These are phyloP conservation scores for Phyllosticta citriasiana DNA, from an alignment of 2,329 filamentous ascomycete genomes.

Conservation along the genomic window DNA sequence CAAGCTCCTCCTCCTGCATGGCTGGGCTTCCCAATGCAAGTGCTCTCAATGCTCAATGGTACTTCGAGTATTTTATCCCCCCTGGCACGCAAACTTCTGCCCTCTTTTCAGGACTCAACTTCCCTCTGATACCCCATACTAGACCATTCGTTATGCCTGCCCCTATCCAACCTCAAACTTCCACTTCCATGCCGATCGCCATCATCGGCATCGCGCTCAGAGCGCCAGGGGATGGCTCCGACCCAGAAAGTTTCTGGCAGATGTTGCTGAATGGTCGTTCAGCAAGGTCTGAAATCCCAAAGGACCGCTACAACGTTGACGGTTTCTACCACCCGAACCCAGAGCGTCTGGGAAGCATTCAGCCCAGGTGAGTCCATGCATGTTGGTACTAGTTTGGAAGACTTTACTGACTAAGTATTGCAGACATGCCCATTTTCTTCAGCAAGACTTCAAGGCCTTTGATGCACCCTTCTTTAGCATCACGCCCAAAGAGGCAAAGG, in stretches of 20 bases:
- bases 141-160: background rate
- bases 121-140: background rate
- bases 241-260: conserved; percentile 24
- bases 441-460: conserved; percentile 14
- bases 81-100: background rate
- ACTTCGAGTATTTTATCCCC: background rate
- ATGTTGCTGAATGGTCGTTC: conserved; percentile 21
- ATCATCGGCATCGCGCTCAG: conserved; percentile 27
- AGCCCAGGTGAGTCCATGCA: background rate
- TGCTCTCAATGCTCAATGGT: background rate
- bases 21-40: background rate
- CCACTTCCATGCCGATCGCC: conserved; percentile 16
- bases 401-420: background rate
- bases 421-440: background rate
- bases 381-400: background rate
- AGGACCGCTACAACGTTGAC: conserved; percentile 24
- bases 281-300: conserved; percentile 24
- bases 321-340: conserved; percentile 27
- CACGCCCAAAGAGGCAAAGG: conserved; percentile 11
- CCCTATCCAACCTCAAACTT: background rate
- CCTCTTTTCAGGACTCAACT: background rate
- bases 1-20: background rate
- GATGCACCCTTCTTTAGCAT: conserved; percentile 17
- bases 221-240: conserved; percentile 22
- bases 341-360: conserved; percentile 7